phyloP scores from a whole-genome alignment of 169 alveolate genomes.

The Toxoplasma gondii region DNA sequence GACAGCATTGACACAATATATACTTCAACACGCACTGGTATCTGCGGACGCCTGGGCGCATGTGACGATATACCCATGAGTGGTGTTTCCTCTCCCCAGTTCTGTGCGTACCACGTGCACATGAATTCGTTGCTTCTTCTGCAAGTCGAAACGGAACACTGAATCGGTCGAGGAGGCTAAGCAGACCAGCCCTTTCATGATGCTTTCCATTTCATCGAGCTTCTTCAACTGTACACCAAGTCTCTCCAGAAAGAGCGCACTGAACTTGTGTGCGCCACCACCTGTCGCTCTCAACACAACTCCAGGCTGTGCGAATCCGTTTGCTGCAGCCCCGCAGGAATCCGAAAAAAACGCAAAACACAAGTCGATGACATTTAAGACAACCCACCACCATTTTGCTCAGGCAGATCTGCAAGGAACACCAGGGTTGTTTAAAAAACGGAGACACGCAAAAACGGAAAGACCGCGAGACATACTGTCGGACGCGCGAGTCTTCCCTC shows the following conservation, averaged over 20 bases:
- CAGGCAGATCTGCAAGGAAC: too few species aligned
- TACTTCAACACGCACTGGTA: too few species aligned
- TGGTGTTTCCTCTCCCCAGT: background rate
- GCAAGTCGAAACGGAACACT: conserved; percentile 77
- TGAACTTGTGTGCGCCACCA: conserved; percentile 89
- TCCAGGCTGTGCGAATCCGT: conserved; percentile 44
- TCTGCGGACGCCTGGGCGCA: too few species aligned
- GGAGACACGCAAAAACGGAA: too few species aligned
- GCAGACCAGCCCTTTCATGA: conserved; percentile 83
- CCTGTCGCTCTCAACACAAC: conserved; percentile 81
- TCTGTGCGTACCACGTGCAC: conserved; percentile 66
- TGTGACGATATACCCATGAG: too few species aligned
- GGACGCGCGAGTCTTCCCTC: too few species aligned
- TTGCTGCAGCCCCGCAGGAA: conserved; percentile 39
- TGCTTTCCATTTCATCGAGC: conserved; percentile 88
- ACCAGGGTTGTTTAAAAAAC: too few species aligned
- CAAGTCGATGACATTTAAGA: background rate
- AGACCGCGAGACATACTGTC: too few species aligned
- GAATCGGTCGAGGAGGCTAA: conserved; percentile 77
- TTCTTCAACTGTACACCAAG: conserved; percentile 77
- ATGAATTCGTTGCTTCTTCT: conserved; percentile 71
- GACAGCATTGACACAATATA: too few species aligned
- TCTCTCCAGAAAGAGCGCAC: conserved; percentile 72
- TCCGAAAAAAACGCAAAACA: conserved; percentile 3
- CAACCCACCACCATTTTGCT: too few species aligned